Base-by-base conservation (phyloP, 2,329 filamentous ascomycete species). In the Hymenoscyphus occultus region DNA sequence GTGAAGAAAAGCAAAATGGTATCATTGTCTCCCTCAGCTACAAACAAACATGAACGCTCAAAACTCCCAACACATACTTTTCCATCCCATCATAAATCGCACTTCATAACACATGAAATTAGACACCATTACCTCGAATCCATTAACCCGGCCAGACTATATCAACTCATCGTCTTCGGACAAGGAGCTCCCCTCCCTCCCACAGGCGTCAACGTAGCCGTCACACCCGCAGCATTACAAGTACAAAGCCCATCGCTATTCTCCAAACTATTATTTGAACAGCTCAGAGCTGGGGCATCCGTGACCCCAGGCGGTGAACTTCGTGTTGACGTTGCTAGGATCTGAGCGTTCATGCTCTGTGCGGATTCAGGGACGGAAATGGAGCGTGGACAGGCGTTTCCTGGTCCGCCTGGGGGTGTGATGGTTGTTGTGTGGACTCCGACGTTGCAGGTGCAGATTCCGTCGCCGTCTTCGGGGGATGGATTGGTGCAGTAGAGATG, bases 371-470 rank as follows among this genome's bases (percentile, higher is more conserved):
- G 45, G 2, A 51, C 45, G 19, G 45, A 51, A 51, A 51, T 51
- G 5, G 45, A 51, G 12, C 45, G n/a, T 12, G 56, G 56, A 39
- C 56, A 59, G 5, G 56, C 32, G 16, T 59, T 59, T 39, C 56
- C 56, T 6, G 56, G 13, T 12, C 56, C 56, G n/a, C 56, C 56
- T 3, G 56, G 13, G 7, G 56, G 56, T 40, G 56, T 59, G 16
- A 59, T 59, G 16, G 32, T 59, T 22, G 56, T 59, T 10, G 56
- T 59, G 16, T 59, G 35, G 2, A 40, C 39, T 39, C 56, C 56
- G 16, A 59, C 16, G 56, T 59, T 59, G 56, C 56, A 59, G 32
- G 56, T 59, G 56, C 56, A 59, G 9, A 59, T 59, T 3, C 56
- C 56, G 56, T 59, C 56, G 14, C 56, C 56, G 32, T 59, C 56